A percentile compares a stretch with the other conserved stretches of the same genome.
phyloP scores from a whole-genome alignment of 2,329 filamentous ascomycete species.

The Fulvia fulva region DNA sequence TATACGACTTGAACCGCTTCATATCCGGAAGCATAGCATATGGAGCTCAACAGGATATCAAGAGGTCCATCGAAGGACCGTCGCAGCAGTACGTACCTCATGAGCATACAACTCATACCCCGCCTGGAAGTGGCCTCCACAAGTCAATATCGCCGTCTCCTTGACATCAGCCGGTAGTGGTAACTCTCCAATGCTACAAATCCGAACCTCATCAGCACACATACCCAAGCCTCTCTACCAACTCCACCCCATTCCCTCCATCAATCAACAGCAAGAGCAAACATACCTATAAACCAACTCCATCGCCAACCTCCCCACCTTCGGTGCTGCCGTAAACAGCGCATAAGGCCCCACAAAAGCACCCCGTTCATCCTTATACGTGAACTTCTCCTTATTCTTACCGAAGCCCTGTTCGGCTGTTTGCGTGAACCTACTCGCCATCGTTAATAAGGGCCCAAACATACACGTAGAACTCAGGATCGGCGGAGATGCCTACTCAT shows the following conservation, averaged over 20 bases:
- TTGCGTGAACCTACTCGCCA: neutral
- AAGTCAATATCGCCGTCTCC: constrained; percentile 25
- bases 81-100: neutral
- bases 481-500: constrained; percentile 4
- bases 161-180: constrained; percentile 19
- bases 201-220: too few species aligned
- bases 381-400: constrained; percentile 10
- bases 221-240: too few species aligned
- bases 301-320: constrained; percentile 14
- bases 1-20: too few species aligned
- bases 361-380: constrained; percentile 10
- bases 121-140: constrained; percentile 21
- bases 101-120: constrained; percentile 27
- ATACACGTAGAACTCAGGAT: too few species aligned
- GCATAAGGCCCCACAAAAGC: constrained; percentile 13
- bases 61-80: too few species aligned
- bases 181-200: constrained; percentile 14
- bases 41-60: too few species aligned
- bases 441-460: too few species aligned
- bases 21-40: too few species aligned
- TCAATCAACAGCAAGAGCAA: too few species aligned
- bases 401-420: constrained; percentile 11
- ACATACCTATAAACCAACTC: constrained; percentile 16
- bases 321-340: constrained; percentile 5
- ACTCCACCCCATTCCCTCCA: too few species aligned